Base-by-base conservation (phyloP, 2,329 filamentous ascomycete species). In the Tolypocladium inflatum region DNA sequence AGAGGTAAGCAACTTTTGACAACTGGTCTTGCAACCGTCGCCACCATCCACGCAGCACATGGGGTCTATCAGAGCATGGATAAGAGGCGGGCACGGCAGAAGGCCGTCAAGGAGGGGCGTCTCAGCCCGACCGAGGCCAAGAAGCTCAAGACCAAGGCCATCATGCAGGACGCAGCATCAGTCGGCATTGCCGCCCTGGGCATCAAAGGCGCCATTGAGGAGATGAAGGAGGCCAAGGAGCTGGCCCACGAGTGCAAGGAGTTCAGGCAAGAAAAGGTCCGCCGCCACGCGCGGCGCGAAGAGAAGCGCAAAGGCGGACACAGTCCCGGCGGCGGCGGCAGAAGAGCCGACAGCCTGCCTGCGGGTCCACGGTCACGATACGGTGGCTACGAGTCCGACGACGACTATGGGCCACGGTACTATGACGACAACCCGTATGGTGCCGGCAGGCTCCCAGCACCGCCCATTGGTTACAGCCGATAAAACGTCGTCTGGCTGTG, bases 1-100 rank as follows among this genome's bases (percentile, higher is more conserved):
- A 80, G 75, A 81, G 80, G 81, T 82, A 84, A 84, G 78, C 81
- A 83, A 75, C 64, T 83, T 60, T 63, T 85, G 58, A 83, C 79
- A 57, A 78, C 80, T 9, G 81, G 80, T 53, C 71, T 84, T 58
- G 82, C 82, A 57, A 76, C 79, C 56, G 79, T 83, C 61, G 81
- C 82, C 66, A 84, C 80, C 63, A 82, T 85, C 64, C 81, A 84
- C 69, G 82, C 82, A 63, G 80, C 79, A 63, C 77, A 84, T 66
- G 80, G 74, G 63, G 78, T 84, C 65, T 84, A 83, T 67, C 72
- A 78, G 65, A 83, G 80, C 70, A 77, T 83, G 78, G 79, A 82
- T 68, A 81, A 81, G 72, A 76, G 80, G 59, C 76, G 78, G 45
- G 71, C 73, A 61, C 75, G 81, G 59, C 76, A 80, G 59, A 79